Conservation (phyloP, 2,329 filamentous ascomycete genomes). For the Phialophora verrucosa region DNA sequence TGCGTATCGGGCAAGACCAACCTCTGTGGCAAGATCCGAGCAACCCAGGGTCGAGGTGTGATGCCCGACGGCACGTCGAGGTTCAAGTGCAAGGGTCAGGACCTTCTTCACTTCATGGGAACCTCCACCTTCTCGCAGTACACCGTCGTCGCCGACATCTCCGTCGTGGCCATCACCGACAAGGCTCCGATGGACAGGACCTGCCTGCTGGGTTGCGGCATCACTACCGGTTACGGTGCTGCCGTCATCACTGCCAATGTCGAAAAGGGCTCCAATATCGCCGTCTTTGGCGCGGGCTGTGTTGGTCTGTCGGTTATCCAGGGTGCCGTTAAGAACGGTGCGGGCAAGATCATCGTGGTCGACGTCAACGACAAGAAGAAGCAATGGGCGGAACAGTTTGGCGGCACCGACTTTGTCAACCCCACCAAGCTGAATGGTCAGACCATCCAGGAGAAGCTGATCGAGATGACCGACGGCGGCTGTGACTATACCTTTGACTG, state of each 20-base stretch:
- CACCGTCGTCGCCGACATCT: slow-evolving; percentile 98
- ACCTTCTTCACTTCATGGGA: slow-evolving; percentile 98
- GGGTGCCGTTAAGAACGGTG: slow-evolving; percentile 84
- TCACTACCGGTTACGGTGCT: slow-evolving; percentile 97
- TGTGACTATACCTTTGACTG: slow-evolving; percentile 99
- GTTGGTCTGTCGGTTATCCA: slow-evolving; percentile 95
- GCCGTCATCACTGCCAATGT: slow-evolving; percentile 91
- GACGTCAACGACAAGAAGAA: slow-evolving; percentile 90
- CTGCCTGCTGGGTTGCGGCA: slow-evolving; percentile 94
- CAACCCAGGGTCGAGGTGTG: slow-evolving; percentile 91
- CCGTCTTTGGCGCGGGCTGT: slow-evolving; percentile 93
- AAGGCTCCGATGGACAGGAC: slow-evolving; percentile 95
- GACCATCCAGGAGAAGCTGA: slow-evolving; percentile 86
- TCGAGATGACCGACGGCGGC: slow-evolving; percentile 97
- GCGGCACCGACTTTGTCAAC: slow-evolving; percentile 96
- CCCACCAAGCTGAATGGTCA: slow-evolving; percentile 77
- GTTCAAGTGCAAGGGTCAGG: slow-evolving; percentile 93
- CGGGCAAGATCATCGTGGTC: slow-evolving; percentile 66
- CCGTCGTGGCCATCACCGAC: slow-evolving; percentile 88
- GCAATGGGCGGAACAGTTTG: slow-evolving; percentile 91
- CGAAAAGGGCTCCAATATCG: slow-evolving; percentile 86
- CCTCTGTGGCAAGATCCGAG: slow-evolving; percentile 97
- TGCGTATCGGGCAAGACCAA: slow-evolving; percentile 99
- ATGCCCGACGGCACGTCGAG: slow-evolving; percentile 97
- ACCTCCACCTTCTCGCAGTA: slow-evolving; percentile 99